Evolutionary conservation across 2,329 filamentous ascomycete species (phyloP).

Genomic region (Penicillium freii): DNA sequence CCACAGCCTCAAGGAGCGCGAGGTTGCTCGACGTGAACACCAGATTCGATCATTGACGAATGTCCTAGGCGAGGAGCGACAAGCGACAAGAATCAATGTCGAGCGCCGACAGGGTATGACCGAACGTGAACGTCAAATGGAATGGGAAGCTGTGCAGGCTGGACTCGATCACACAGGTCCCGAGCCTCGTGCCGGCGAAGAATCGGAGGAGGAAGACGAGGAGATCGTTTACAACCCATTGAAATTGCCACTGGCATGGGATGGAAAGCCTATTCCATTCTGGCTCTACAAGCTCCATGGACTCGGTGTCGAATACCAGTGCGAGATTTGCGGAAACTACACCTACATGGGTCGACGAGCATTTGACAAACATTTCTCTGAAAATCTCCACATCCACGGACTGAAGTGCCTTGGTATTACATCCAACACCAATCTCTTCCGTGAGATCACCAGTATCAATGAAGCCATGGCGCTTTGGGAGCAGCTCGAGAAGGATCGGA

Average conservation of each 20-base stretch:
- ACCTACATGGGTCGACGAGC: constrained; percentile 97
- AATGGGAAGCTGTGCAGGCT: constrained; percentile 80
- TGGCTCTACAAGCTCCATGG: constrained; percentile 98
- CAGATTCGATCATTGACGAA: constrained; percentile 75
- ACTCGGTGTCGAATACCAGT: constrained; percentile 88
- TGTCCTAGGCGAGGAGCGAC: constrained; percentile 80
- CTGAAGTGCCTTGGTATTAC: constrained; percentile 92
- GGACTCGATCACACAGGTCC: constrained; percentile 48
- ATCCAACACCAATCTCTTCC: constrained; percentile 77
- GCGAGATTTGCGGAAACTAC: constrained; percentile 96
- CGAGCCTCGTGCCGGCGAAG: constrained; percentile 49
- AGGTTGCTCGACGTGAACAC: constrained; percentile 84
- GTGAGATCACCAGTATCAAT: constrained; percentile 89
- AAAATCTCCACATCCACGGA: constrained; percentile 87
- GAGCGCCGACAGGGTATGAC: constrained; percentile 98
- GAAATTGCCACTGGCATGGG: constrained; percentile 94
- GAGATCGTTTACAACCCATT: constrained; percentile 96
- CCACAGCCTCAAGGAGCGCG: constrained; percentile 74
- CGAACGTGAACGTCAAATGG: constrained; percentile 88
- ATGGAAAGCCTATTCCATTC: constrained; percentile 97
- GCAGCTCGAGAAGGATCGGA: constrained; percentile 84
- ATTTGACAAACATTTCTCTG: constrained; percentile 98
- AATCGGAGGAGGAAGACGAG: constrained; percentile 72
- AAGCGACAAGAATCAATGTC: constrained; percentile 89
- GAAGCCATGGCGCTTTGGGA: constrained; percentile 88